A percentile compares a stretch with the other conserved stretches of the same genome.
These are phyloP conservation scores for Hamigera avellanea DNA, from an alignment of 495 filamentous ascomycete species.

Conservation along the genomic window DNA sequence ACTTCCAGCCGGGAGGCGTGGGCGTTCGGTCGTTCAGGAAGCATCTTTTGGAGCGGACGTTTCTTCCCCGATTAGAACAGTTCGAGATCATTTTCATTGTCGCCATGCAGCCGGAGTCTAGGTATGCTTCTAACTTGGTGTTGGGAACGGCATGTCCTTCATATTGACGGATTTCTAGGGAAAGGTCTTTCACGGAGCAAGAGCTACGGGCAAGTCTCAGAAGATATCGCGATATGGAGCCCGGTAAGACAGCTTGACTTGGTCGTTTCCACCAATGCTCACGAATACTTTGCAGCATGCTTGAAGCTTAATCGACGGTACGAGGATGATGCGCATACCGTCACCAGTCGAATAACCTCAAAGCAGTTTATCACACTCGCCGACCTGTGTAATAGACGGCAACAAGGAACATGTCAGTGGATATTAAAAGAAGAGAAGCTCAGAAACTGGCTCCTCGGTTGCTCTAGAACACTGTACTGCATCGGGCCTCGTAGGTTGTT, in stretches of 20 bases:
- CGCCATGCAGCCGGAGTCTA: constrained; percentile 17
- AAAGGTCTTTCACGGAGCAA: constrained; percentile 10
- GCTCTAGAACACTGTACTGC: constrained; percentile 17
- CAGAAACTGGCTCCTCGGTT: constrained; percentile 17
- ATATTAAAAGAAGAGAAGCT: constrained; percentile 15
- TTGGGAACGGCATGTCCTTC: no score
- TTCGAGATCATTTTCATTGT: constrained; percentile 20
- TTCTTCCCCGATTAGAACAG: constrained; percentile 17
- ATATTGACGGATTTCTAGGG: no score
- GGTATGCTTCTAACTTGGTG: constrained; percentile 9
- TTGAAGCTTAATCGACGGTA: constrained; percentile 6
- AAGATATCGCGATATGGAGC: constrained; percentile 11
- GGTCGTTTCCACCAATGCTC: no score
- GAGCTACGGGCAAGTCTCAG: constrained; percentile 8
- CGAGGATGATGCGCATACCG: constrained; percentile 9
- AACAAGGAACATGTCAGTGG: constrained; percentile 18
- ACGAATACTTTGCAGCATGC: neutral
- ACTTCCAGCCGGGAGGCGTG: constrained; percentile 24
- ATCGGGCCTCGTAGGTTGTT: constrained; percentile 16
- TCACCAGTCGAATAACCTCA: constrained; percentile 11
- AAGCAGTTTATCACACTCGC: constrained; percentile 16
- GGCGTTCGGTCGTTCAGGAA: constrained; percentile 17
- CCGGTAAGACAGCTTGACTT: constrained; percentile 10
- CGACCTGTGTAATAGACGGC: constrained; percentile 19
- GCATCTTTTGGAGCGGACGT: constrained; percentile 16